These are phyloP conservation scores for Moricandia moricandioides DNA, from an alignment of 345 rosid species.

Conservation along the genomic window DNA sequence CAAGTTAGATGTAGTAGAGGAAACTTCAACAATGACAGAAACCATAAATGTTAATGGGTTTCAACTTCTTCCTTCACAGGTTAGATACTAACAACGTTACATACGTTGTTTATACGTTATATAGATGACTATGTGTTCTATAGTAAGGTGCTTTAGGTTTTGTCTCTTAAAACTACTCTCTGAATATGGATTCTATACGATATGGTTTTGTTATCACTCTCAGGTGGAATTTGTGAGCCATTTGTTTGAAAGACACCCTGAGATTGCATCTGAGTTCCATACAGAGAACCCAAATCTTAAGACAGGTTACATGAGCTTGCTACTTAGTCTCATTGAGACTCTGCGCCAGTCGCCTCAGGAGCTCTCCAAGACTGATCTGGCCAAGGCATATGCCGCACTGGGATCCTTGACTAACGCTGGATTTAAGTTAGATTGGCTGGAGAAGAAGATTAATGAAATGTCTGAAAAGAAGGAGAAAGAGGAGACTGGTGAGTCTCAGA, in stretches of 20 bases:
- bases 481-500: background rate
- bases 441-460: conserved; percentile 14
- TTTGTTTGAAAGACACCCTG: conserved; percentile 28
- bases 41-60: background rate
- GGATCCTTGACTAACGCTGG: background rate
- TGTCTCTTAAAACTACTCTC: background rate
- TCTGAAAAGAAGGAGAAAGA: background rate
- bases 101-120: background rate
- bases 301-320: too few relatives aligned
- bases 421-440: conserved; percentile 30
- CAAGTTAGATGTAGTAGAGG: background rate
- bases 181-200: background rate
- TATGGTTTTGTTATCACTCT: background rate
- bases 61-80: conserved; percentile 19
- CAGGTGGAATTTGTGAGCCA: conserved; percentile 7
- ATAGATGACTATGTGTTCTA: background rate
- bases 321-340: too few relatives aligned
- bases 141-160: background rate
- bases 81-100: background rate
- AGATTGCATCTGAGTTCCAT: conserved; percentile 12
- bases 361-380: background rate
- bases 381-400: background rate
- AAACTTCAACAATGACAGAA: background rate
- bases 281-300: background rate
- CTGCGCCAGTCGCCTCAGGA: background rate